phyloP scores from a whole-genome alignment of 768 basidiomycete genomes.

The Suillus luteus region DNA sequence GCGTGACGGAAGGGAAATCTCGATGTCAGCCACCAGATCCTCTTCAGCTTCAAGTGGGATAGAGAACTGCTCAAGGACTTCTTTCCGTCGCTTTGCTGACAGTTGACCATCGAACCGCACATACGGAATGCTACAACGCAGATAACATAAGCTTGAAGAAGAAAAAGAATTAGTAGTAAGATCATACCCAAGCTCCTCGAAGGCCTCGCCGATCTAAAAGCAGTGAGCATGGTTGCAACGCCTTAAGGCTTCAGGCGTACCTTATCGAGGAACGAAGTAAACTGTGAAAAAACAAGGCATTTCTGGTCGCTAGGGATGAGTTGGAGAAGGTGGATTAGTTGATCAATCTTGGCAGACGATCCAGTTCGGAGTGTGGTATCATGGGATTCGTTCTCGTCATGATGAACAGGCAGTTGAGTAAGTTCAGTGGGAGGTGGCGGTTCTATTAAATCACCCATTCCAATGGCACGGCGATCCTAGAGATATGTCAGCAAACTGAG shows the following conservation, averaged over 20 bases:
- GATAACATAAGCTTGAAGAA: slow-evolving; percentile 13
- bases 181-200: slow-evolving; percentile 63
- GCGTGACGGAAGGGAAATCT: slow-evolving; percentile 18
- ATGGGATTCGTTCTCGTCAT: slow-evolving; percentile 41
- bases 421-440: slow-evolving; percentile 67
- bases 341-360: slow-evolving; percentile 85
- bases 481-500: slow-evolving; percentile 10
- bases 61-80: slow-evolving; percentile 73
- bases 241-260: slow-evolving; percentile 35
- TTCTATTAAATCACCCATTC: slow-evolving; percentile 57
- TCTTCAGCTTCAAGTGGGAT: slow-evolving; percentile 54
- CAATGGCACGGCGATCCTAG: slow-evolving; percentile 71
- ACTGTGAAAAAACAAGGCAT: slow-evolving; percentile 88
- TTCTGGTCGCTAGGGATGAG: slow-evolving; percentile 73
- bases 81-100: slow-evolving; percentile 78
- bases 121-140: slow-evolving; percentile 58
- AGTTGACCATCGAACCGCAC: slow-evolving; percentile 86
- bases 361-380: slow-evolving; percentile 45
- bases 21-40: slow-evolving; percentile 18
- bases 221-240: neutral
- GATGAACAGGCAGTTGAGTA: slow-evolving; percentile 55
- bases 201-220: slow-evolving; percentile 64
- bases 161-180: neutral
- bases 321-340: slow-evolving; percentile 70
- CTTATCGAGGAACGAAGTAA: slow-evolving; percentile 83